Evolutionary conservation across 73 alveolate genomes (phyloP).

Genomic region (Paramecium biaurelia): DNA sequence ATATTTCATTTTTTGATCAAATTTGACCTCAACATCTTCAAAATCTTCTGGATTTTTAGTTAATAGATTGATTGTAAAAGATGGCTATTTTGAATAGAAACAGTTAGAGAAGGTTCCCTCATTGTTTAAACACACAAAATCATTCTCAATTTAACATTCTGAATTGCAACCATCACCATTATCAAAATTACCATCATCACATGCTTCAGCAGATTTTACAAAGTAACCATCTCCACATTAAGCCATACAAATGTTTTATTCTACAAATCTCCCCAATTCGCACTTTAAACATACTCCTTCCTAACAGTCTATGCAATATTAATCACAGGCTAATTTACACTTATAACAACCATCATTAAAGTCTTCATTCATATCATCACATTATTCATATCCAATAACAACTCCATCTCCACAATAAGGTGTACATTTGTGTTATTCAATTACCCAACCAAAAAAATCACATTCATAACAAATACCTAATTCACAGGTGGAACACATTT

Average conservation of each 20-base stretch:
- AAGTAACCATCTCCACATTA: not conserved
- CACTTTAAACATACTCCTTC: not conserved
- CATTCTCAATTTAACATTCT: not conserved
- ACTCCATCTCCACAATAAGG: constrained; percentile 14
- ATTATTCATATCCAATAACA: not conserved
- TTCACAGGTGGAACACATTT: not conserved
- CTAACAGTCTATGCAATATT: not conserved
- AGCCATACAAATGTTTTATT: not conserved
- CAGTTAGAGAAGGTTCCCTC: not conserved
- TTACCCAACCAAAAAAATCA: not conserved
- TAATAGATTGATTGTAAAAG: not conserved
- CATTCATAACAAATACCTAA: not conserved
- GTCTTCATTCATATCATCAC: not conserved
- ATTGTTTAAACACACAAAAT: constrained; percentile 27
- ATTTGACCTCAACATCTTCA: not conserved
- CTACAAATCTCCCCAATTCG: not conserved
- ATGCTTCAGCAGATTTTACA: not conserved
- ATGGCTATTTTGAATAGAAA: not conserved
- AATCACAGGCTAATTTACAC: not conserved
- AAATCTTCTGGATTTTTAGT: not conserved
- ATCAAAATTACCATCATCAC: constrained; percentile 28
- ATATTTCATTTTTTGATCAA: not conserved
- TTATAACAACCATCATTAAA: not conserved
- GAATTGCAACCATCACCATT: constrained; percentile 18
- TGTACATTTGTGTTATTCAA: not conserved